phyloP scores from a whole-genome alignment of 768 basidiomycete species.

The Phaeotremella skinneri region DNA sequence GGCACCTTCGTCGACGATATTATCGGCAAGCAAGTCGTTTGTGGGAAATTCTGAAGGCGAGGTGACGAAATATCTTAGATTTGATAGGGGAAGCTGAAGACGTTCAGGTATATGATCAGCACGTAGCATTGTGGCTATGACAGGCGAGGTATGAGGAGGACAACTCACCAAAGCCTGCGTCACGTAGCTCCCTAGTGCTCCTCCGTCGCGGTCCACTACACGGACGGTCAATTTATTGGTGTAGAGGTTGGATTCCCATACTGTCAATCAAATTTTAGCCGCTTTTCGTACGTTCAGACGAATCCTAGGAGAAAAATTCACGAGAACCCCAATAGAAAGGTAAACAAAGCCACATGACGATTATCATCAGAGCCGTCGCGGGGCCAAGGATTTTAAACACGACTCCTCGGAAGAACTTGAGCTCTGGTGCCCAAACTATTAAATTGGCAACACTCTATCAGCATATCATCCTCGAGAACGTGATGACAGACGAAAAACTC shows the following conservation, averaged over 20 bases:
- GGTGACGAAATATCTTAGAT: slow-evolving; percentile 44
- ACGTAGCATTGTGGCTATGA: not conserved
- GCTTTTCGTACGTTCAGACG: slow-evolving; percentile 4
- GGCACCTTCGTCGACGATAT: slow-evolving; percentile 52
- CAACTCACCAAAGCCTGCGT: slow-evolving; percentile 41
- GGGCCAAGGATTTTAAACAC: slow-evolving; percentile 49
- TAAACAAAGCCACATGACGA: slow-evolving; percentile 55
- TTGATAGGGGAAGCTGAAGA: slow-evolving; percentile 23
- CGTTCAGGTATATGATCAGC: not conserved
- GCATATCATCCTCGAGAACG: not conserved
- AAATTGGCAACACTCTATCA: not conserved
- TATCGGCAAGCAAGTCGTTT: slow-evolving; percentile 47
- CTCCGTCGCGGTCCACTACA: slow-evolving; percentile 55
- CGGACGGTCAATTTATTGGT: slow-evolving; percentile 53
- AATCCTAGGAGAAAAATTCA: slow-evolving; percentile 12
- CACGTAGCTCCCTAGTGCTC: slow-evolving; percentile 50
- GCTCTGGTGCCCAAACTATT: slow-evolving; percentile 37
- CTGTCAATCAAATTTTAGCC: slow-evolving; percentile 28
- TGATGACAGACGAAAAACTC: slow-evolving; percentile 14
- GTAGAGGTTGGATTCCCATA: slow-evolving; percentile 45
- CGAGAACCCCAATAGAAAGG: slow-evolving; percentile 53
- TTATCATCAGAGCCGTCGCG: slow-evolving; percentile 47
- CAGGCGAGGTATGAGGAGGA: not conserved
- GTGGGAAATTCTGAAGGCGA: slow-evolving; percentile 36
- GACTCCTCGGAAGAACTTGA: slow-evolving; percentile 31